These are phyloP conservation scores for Sistotremastrum niveocremeum DNA, from an alignment of 768 basidiomycete genomes.

Conservation along the genomic window DNA sequence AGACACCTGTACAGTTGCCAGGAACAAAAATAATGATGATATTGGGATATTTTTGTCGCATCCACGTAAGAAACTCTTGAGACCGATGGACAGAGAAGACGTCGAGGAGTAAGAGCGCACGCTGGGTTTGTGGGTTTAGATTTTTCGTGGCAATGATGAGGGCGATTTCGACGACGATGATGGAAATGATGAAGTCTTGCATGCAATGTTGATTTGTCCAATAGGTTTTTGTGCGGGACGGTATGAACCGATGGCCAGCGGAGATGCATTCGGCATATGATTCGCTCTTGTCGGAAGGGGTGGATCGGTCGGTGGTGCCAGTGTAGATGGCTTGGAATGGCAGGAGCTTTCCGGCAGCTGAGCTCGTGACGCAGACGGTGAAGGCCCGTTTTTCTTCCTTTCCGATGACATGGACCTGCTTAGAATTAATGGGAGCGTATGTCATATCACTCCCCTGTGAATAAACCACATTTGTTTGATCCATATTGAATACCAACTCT, in stretches of 20 bases:
- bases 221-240: too few species aligned
- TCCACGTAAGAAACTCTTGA: constrained; percentile 10
- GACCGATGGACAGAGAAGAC: constrained; percentile 17
- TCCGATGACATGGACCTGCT: constrained; percentile 14
- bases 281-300: constrained; percentile 7
- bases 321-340: constrained; percentile 21
- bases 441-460: constrained; percentile 8
- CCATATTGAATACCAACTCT: constrained; percentile 11
- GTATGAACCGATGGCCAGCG: too few species aligned
- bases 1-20: constrained; percentile 12
- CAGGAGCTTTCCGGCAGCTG: constrained; percentile 14
- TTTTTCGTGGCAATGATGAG: not conserved
- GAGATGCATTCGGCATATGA: too few species aligned
- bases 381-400: constrained; percentile 20
- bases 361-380: constrained; percentile 16
- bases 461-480: constrained; percentile 12
- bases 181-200: too few species aligned
- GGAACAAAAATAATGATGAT: constrained; percentile 15
- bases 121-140: constrained; percentile 7
- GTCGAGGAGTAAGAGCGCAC: constrained; percentile 13
- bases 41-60: constrained; percentile 9
- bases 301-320: constrained; percentile 8
- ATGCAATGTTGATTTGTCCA: too few species aligned
- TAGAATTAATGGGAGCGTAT: constrained; percentile 8
- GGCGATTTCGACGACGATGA: too few species aligned